Evolutionary conservation across 345 rosid genomes (phyloP), one percentile per base, ranked within the genome.

Genomic region (Eucalyptus erythrocorys): DNA sequence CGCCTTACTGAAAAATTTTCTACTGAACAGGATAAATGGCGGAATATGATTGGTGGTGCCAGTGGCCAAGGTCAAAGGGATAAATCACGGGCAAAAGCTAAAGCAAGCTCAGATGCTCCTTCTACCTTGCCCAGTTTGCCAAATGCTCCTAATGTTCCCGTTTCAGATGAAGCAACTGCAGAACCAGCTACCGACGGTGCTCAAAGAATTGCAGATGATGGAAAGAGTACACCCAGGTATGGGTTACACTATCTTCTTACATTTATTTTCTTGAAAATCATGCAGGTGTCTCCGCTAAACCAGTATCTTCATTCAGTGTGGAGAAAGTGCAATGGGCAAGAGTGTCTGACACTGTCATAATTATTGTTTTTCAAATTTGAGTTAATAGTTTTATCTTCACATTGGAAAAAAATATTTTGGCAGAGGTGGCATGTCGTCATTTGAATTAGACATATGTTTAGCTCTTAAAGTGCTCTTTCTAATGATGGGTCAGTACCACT

Each of bases 1-100:
- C 0, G 11, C 42, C 53, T 76, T 12, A 76, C 84, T 76, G 47
- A 76, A 76, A 76, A 53, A 43, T 87, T 64, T 79, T 81, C 51
- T 71, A 40, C 85, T 45, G 32, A 43, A 13, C 66, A 98, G 99
- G 99, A 98, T 89, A 98, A 98, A 89, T 98, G 99, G 99, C 92
- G 99, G 90, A 96, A 97, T 91, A 90, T 96, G 98, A 91, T 91
- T 87, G 98, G 95, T 66, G 92, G 95, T 90, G 91, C 92, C n/a
- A 92, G 93, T 34, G 90, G 91, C 80, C 96, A 91, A 91, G 93
- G 93, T 87, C 87, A 91, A 50, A 91, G 93, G 89, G 95, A 96
- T 66, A 97, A 93, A 93, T 87, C 94, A 84, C 91, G 96, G 86
- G 87, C 94, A 15, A 96, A 94, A 89, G 85, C 92, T 19, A 96